Evolutionary conservation across 345 rosid species (phyloP), one percentile per base, ranked within the genome.

Genomic region (Brassica juncea): DNA sequence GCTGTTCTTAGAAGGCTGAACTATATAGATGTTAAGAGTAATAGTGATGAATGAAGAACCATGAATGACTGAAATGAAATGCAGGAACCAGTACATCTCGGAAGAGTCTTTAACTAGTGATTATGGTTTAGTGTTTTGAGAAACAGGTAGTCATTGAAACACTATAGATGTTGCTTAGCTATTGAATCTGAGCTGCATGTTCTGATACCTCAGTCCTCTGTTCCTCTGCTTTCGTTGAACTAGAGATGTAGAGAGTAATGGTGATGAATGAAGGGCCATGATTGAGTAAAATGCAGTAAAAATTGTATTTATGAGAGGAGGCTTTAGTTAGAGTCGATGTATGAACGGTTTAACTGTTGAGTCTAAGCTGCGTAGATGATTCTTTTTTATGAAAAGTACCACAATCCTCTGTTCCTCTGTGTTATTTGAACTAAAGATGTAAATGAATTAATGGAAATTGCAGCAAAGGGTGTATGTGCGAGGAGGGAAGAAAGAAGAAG

Each of bases 381-480:
- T 34, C 16, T 49, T 32, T 37, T 44, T 19, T 5, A 5, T 14
- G 35, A 57, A 57, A 12, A 72, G 25, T 15, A 72, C 14, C 47
- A 71, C 2, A 10, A 12, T 21, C 4, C 3, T 76, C 0, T 31
- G 25, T 25, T 31, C 39, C 58, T 72, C 9, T 25, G 32, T 21
- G 61, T 68, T 61, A 9, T 35, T 52, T 37, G 44, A 65, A 52
- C 39, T 32, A 44, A 3, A 54, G 28, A 30, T 70, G 52, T 76
- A 32, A 21, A 44, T 25, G 76, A 61, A 63, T 70, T 52, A 47
- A 59, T 63, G 69, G 70, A 77, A 77, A 35, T 15, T 77, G 84
- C 84, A 88, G 88, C 86, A 70, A 19, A 78, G 70, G 64, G 84
- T 83, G 15, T 68, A 74, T 21, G 84, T 79, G 71, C 59, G 84